Evolutionary conservation across 1,139 yeast species (phyloP).

Genomic region (Nakaseomyces kungkrabaensis): DNA sequence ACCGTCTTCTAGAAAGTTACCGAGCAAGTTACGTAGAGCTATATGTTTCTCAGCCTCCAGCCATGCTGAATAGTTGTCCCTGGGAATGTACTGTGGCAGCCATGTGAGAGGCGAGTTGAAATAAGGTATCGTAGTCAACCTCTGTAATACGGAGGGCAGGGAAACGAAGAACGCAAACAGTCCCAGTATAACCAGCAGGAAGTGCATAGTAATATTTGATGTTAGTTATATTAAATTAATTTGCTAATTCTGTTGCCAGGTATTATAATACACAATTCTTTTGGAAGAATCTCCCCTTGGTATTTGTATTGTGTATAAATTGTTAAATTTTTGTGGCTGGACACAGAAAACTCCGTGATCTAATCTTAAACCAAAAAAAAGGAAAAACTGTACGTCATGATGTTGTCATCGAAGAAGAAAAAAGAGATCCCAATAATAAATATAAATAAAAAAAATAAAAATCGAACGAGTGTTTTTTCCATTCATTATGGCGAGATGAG

Average conservation of each 20-base stretch:
- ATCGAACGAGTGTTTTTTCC: no score
- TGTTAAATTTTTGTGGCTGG: no score
- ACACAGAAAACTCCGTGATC: no score
- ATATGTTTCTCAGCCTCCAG: constrained; percentile 34
- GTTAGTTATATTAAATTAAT: background rate
- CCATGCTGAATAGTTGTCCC: constrained; percentile 38
- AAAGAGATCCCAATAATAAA: no score
- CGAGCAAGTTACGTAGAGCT: constrained; percentile 45
- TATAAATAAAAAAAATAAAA: no score
- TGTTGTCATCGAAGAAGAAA: no score
- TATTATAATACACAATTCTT: no score
- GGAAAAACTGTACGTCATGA: no score
- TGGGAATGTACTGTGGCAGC: constrained; percentile 6
- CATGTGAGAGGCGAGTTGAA: background rate
- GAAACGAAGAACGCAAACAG: background rate
- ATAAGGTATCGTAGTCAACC: background rate
- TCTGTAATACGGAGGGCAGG: background rate
- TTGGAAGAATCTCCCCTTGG: no score
- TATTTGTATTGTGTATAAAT: no score
- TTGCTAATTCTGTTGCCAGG: background rate
- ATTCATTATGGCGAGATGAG: no score
- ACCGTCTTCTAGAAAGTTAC: constrained; percentile 45
- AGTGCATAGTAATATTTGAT: background rate
- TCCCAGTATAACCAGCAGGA: background rate
- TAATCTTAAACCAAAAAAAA: no score